phyloP scores from a whole-genome alignment of 306 rosid genomes.

The Citrullus colocynthis region DNA sequence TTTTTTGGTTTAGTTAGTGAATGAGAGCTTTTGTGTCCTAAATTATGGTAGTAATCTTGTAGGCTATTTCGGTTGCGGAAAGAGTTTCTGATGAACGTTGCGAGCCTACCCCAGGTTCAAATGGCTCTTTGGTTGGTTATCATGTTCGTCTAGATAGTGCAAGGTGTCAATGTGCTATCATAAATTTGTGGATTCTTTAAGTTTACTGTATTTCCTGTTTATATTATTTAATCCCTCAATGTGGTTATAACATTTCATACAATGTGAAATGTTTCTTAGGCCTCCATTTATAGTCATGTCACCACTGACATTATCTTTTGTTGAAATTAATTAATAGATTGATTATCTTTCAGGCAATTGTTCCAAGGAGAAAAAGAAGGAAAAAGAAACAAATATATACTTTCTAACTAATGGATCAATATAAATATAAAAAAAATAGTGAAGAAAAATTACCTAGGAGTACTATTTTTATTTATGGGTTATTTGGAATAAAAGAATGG shows the following conservation, averaged over 20 bases:
- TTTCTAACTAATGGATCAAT: too few species aligned
- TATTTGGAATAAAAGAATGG: too few species aligned
- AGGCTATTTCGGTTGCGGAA: slow-evolving; percentile 96
- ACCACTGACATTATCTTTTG: neutral
- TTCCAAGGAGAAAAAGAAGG: neutral
- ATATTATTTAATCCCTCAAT: neutral
- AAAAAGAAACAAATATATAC: too few species aligned
- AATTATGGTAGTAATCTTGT: slow-evolving; percentile 11
- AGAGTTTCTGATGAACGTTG: slow-evolving; percentile 96
- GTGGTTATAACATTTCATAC: neutral
- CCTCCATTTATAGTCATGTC: neutral
- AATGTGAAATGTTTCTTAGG: neutral
- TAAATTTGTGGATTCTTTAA: neutral
- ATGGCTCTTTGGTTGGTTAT: slow-evolving; percentile 89
- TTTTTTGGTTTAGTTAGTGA: neutral
- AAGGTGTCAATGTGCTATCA: slow-evolving; percentile 32
- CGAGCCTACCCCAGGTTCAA: slow-evolving; percentile 77
- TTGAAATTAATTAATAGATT: neutral
- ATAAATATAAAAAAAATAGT: too few species aligned
- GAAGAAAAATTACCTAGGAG: too few species aligned
- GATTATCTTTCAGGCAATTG: neutral
- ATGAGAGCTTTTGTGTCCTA: slow-evolving; percentile 2
- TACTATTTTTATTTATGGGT: too few species aligned
- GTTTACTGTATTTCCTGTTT: neutral
- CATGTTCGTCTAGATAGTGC: slow-evolving; percentile 98